A percentile compares a stretch with the other conserved stretches of the same genome.
Evolutionary conservation across 78 protist species (phyloP).

Genomic region (Dictyostelium brefeldianum): DNA sequence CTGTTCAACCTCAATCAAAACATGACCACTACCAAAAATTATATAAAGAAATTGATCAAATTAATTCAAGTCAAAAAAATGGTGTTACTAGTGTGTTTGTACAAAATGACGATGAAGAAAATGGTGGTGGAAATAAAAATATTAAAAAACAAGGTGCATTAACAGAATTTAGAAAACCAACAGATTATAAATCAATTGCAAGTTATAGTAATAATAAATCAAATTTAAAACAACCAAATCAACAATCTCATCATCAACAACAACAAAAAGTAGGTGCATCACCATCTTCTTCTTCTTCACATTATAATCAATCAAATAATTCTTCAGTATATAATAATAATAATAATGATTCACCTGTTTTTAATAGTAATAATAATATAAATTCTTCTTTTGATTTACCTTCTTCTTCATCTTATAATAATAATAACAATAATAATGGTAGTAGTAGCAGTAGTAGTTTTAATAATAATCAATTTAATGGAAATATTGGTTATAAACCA

Average conservation of each 20-base stretch:
- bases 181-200: conserved; percentile 79
- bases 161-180: conserved; percentile 71
- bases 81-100: conserved; percentile 39
- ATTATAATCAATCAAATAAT: not conserved
- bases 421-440: not conserved
- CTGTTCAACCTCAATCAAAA: conserved; percentile 8
- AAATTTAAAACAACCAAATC: not conserved
- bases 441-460: not conserved
- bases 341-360: not conserved
- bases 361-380: not conserved
- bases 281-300: not conserved
- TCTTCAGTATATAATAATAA: not conserved
- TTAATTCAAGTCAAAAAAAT: conserved; percentile 51
- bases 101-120: not conserved
- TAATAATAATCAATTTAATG: not conserved
- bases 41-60: conserved; percentile 31
- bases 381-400: not conserved
- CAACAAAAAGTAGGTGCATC: not conserved
- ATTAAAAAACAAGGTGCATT: not conserved
- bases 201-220: conserved; percentile 6
- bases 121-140: not conserved
- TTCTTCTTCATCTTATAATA: not conserved
- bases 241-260: conserved; percentile 10
- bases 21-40: conserved; percentile 44
- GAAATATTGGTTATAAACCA: not conserved